Percentiles rank a stretch among this genome's conserved stretches.
phyloP scores from a whole-genome alignment of 495 filamentous ascomycete species.

The Pseudevernia furfuracea region DNA sequence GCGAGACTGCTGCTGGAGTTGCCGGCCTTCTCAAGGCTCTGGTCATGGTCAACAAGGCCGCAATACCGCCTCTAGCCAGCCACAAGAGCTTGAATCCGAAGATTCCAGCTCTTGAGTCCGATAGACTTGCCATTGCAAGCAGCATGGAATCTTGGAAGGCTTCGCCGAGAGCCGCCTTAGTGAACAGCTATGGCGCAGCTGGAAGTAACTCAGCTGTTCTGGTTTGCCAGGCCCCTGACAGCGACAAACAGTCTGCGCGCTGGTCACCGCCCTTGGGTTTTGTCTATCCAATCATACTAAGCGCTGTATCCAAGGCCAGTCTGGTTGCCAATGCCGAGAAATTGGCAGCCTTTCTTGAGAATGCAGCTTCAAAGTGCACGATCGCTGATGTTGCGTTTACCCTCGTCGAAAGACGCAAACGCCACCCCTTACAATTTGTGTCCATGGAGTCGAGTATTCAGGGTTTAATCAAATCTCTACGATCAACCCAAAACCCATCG shows the following conservation, averaged over 20 bases:
- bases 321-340: slow-evolving; percentile 16
- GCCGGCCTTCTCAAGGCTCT: slow-evolving; percentile 32
- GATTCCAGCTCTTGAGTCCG: slow-evolving; percentile 18
- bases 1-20: slow-evolving; percentile 32
- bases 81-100: slow-evolving; percentile 37
- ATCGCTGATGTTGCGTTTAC: slow-evolving; percentile 19
- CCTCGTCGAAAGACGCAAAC: neutral
- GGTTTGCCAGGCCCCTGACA: slow-evolving; percentile 21
- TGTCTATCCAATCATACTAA: slow-evolving; percentile 21
- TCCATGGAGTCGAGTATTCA: neutral
- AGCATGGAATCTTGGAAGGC: slow-evolving; percentile 31
- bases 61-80: slow-evolving; percentile 36
- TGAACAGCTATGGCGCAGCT: slow-evolving; percentile 43
- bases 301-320: slow-evolving; percentile 16
- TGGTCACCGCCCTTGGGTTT: neutral
- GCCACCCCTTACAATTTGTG: slow-evolving; percentile 1
- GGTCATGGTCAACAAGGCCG: slow-evolving; percentile 29
- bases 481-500: neutral
- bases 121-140: slow-evolving; percentile 35
- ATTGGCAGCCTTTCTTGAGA: slow-evolving; percentile 2
- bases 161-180: slow-evolving; percentile 33
- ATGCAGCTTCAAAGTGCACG: neutral
- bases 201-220: slow-evolving; percentile 38
- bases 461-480: neutral
- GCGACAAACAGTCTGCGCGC: neutral